Percentiles rank a stretch among this genome's conserved stretches.
These are phyloP conservation scores for Exophiala aquamarina DNA, from an alignment of 2,329 filamentous ascomycete genomes.

Conservation along the genomic window DNA sequence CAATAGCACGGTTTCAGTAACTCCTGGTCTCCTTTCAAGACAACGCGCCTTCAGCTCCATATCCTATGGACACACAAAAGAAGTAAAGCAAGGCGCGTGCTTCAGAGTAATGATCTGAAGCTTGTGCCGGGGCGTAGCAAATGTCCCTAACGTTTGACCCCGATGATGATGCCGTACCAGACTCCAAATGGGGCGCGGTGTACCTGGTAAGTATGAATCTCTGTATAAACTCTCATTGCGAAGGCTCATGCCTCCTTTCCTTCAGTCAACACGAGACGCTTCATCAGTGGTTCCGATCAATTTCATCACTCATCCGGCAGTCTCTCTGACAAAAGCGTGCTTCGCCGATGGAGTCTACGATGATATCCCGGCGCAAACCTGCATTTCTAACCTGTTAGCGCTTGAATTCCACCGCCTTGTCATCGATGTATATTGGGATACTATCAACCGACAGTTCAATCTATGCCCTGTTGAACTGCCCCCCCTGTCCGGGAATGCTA, in stretches of 20 bases:
- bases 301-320: conserved; percentile 57
- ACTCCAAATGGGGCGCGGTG: conserved; percentile 40
- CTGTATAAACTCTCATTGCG: neutral
- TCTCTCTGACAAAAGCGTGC: conserved; percentile 60
- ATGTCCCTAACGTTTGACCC: conserved; percentile 47
- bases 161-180: conserved; percentile 34
- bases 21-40: no score
- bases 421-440: conserved; percentile 66
- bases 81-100: no score
- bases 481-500: conserved; percentile 19
- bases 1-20: no score
- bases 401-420: conserved; percentile 59
- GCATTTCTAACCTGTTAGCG: conserved; percentile 63
- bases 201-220: conserved; percentile 35
- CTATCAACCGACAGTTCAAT: conserved; percentile 53
- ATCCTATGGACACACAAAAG: no score
- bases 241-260: neutral
- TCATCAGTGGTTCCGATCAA: conserved; percentile 62
- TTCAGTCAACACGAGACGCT: conserved; percentile 62
- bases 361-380: conserved; percentile 50
- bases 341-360: conserved; percentile 57
- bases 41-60: no score
- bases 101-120: no score
- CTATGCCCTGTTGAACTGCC: conserved; percentile 56
- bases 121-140: conserved; percentile 15